These are phyloP conservation scores for Cytospora schulzeri DNA, from an alignment of 2,329 filamentous ascomycete genomes.

Conservation along the genomic window DNA sequence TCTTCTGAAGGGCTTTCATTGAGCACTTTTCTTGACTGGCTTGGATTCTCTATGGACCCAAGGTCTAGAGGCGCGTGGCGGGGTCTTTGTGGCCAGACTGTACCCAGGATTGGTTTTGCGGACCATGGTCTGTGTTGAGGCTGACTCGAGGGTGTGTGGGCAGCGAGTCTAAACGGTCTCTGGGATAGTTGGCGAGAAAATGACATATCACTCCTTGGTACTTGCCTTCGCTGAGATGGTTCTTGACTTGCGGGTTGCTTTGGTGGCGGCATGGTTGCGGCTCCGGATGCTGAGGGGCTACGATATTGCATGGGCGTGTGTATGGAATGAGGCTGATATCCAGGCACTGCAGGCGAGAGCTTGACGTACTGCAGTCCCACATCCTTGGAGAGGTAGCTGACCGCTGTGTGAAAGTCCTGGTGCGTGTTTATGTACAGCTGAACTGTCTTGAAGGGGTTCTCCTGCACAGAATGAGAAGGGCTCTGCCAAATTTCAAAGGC, in stretches of 20 bases:
- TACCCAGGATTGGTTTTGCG: background rate
- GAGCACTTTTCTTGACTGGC: background rate
- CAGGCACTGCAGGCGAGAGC: background rate
- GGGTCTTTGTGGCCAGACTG: background rate
- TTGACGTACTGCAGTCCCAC: constrained; percentile 7
- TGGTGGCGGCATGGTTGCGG: background rate
- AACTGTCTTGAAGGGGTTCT: background rate
- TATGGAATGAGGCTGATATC: too few species aligned
- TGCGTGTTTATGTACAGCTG: background rate
- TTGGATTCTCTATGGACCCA: background rate
- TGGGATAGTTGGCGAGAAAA: background rate
- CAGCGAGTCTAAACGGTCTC: background rate
- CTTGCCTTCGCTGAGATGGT: background rate
- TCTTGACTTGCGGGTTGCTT: background rate
- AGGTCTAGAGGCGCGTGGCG: background rate
- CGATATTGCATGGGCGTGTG: background rate
- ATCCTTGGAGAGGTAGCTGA: constrained; percentile 15
- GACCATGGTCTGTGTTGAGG: background rate
- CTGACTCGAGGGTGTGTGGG: background rate
- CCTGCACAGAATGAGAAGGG: background rate
- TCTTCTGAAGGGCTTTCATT: background rate
- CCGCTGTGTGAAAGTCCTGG: constrained; percentile 17
- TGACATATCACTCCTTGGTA: background rate
- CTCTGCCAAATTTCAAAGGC: too few species aligned
- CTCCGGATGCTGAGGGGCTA: background rate